Base-by-base conservation (phyloP, 768 basidiomycete species). In the Termitomyces sp. region DNA sequence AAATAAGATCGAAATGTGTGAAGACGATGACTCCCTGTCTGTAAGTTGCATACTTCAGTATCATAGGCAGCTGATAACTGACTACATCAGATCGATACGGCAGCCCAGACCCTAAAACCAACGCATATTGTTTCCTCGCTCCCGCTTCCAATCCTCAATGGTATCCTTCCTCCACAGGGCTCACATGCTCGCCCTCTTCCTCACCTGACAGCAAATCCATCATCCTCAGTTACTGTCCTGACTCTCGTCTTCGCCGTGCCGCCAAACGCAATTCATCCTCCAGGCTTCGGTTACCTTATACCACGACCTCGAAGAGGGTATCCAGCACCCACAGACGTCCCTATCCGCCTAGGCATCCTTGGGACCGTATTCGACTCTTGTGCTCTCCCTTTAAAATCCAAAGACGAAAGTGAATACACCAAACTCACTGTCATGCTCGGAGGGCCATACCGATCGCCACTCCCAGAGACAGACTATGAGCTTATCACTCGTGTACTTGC, bases 341-440 rank as follows among this genome's bases (percentile, higher is more conserved):
- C 59, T 4, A 64, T 69, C 35, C 62, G 70, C 49, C 69, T 77
- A 12, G 82, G 83, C 4, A 80, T 90, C 20, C 79, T 98, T 0
- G 96, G 96, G 13, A 86, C 87, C 32, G 86, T 98, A 12, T 98
- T 98, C 72, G 96, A 98, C 69, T 91, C 90, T 0, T 87, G 84
- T 53, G 80, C 89, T 8, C 77, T 94, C 42, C 56, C 48, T 24
- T 36, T 32, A 35, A 16, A 16, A 7, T 58, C 49, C 14, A n/a
- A 47, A 6, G 14, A 38, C 2, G 65, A 70, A 10, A 33, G 56
- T 12, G 54, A 72, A 18, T 75, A 87, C 60, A 86, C 87, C 28
- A 97, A 96, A 68, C 67, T 95, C 63, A 94, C 95, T 0, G 80
- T 94, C 45, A 95, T 99, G 92, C 72, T 94, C 24, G 93, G 94